Base-by-base conservation (phyloP, 345 rosid species). In the Lagerstroemia speciosa region DNA sequence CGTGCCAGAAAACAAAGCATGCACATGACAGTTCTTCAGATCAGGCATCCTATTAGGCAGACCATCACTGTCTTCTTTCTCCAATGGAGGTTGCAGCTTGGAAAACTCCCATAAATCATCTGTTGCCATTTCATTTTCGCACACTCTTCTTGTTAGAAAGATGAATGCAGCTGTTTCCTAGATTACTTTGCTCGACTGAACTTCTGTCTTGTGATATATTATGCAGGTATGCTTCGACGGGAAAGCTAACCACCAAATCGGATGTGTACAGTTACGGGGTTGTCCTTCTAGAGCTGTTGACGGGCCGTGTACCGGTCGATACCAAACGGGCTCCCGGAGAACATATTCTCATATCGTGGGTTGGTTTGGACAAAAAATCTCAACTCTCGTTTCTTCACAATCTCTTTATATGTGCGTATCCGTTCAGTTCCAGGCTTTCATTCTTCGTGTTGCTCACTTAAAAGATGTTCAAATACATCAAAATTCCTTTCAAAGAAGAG, bases 281-380 rank as follows among this genome's bases (percentile, higher is more conserved):
- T 19, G 92, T 90, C 62, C 87, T 93, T 9, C 67, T 93, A 63
- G 88, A 93, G 80, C 88, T 93, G 60, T 74, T 93, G 76, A 93
- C 98, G 4, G 98, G 98, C 41, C 88, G 96, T 2, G 80, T 61
- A 61, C 98, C 97, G 0, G 74, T 93, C 6, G 96, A 93, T 61
- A 82, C 80, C 63, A 81, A 67, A 55, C 82, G 93, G 65, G 88
- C 97, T 11, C 72, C 83, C 0, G 96, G 96, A 52, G 93, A 90
- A 79, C 90, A 93, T 76, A 88, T 86, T 27, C 97, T 93, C 68
- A 89, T 93, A 46, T 80, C 97, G 38, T 90, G 97, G 98, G 98
- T 93, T 53, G 69, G 89, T n/a, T n/a, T 78, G 40, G n/a, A 65
- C 62, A 61, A 74, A 55, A 29, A 6, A 65, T 20, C n/a, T 65